Conservation (phyloP, 169 alveolate species). For the Plasmodium vinckei region DNA sequence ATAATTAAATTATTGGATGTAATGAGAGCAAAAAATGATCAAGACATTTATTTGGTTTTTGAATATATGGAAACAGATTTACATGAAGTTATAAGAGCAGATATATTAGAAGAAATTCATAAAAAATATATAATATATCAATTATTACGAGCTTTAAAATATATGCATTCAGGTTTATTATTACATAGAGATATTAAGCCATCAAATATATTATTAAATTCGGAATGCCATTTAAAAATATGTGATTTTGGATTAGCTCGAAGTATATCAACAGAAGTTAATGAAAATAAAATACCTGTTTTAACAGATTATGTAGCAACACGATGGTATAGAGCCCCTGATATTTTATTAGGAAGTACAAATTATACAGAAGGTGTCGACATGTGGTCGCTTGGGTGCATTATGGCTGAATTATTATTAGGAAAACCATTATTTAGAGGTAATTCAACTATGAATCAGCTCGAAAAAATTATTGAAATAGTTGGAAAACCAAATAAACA, state of each 20-base stretch:
- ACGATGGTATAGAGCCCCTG: slow-evolving; percentile 99
- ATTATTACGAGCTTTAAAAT: slow-evolving; percentile 93
- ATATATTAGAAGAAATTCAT: slow-evolving; percentile 96
- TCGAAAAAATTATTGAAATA: slow-evolving; percentile 93
- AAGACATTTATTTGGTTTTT: slow-evolving; percentile 97
- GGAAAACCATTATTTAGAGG: slow-evolving; percentile 99
- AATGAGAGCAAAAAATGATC: slow-evolving; percentile 97
- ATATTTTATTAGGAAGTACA: slow-evolving; percentile 96
- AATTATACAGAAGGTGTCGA: slow-evolving; percentile 99
- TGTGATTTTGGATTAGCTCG: slow-evolving; percentile 99
- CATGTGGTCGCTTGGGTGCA: slow-evolving; percentile 99
- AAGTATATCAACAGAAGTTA: slow-evolving; percentile 88
- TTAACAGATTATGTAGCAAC: slow-evolving; percentile 99
- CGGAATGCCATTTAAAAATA: slow-evolving; percentile 97
- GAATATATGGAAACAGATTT: slow-evolving; percentile 99
- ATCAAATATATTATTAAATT: slow-evolving; percentile 95
- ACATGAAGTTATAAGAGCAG: slow-evolving; percentile 98
- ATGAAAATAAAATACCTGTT: slow-evolving; percentile 87
- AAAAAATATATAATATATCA: slow-evolving; percentile 94
- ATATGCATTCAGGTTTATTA: slow-evolving; percentile 95
- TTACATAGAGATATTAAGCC: slow-evolving; percentile 99
- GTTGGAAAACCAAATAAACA: slow-evolving; percentile 95
- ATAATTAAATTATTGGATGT: slow-evolving; percentile 94
- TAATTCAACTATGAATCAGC: slow-evolving; percentile 97
- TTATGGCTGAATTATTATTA: slow-evolving; percentile 95